phyloP scores from a whole-genome alignment of 2,329 filamentous ascomycete species.

The Podosphaera fusca region DNA sequence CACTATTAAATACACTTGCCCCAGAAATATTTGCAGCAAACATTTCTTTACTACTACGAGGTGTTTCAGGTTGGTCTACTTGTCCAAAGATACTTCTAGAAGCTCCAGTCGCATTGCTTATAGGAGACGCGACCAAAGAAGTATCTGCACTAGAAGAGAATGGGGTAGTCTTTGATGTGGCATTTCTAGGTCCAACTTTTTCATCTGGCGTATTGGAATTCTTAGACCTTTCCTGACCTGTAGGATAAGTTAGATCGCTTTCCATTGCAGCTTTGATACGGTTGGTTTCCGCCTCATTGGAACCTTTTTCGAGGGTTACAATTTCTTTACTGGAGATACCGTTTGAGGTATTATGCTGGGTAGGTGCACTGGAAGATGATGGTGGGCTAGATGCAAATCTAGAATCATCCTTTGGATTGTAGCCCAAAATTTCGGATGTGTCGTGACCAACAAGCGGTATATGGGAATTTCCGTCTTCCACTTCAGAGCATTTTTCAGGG shows the following conservation, averaged over 20 bases:
- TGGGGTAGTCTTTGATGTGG: slow-evolving; percentile 10
- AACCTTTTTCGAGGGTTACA: too few relatives aligned
- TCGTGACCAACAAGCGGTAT: slow-evolving; percentile 5
- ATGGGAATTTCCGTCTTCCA: slow-evolving; percentile 20
- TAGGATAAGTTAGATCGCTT: too few relatives aligned
- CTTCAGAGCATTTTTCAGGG: slow-evolving; percentile 6
- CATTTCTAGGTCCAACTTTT: slow-evolving; percentile 11
- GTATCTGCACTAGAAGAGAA: slow-evolving; percentile 4
- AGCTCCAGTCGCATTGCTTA: too few relatives aligned
- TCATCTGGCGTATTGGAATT: slow-evolving; percentile 5
- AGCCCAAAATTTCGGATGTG: not conserved
- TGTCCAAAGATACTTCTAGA: too few relatives aligned
- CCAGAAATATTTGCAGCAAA: too few relatives aligned
- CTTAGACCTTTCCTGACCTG: slow-evolving; percentile 7
- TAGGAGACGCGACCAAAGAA: slow-evolving; percentile 6
- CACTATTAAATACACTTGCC: too few relatives aligned
- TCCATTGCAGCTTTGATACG: too few relatives aligned
- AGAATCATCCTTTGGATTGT: not conserved
- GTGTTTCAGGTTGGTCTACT: not conserved
- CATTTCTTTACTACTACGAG: not conserved
- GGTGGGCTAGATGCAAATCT: too few relatives aligned
- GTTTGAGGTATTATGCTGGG: too few relatives aligned
- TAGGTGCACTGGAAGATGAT: too few relatives aligned
- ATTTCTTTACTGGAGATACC: too few relatives aligned
- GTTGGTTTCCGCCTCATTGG: too few relatives aligned